Evolutionary conservation across 2,329 filamentous ascomycete genomes (phyloP), one percentile per base, ranked within the genome.

Genomic region (Juglanconis sp.): DNA sequence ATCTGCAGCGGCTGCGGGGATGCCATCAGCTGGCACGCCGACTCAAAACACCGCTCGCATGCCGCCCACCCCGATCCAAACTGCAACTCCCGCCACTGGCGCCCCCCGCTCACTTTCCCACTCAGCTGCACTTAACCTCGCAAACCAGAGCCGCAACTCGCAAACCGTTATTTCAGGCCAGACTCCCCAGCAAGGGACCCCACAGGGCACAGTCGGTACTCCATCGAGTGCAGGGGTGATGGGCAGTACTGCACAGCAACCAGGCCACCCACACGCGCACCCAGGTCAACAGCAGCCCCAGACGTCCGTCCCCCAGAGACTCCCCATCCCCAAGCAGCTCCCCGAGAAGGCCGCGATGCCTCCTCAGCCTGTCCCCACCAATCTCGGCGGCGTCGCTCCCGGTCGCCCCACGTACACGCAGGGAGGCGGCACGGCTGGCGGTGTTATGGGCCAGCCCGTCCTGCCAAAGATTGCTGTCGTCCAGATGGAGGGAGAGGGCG

Each of bases 401-500:
- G 71, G 84, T 76, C 87, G 95, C 7, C 95, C 95, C n/a, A 96
- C 94, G 0, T 84, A 95, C 69, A 87, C 87, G 17, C 89, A 89
- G 53, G 92, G 92, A 30, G 87, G 86, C 56, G 90, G 90, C 64
- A 87, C 87, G 6, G 83, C 89, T 1, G 89, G 89, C 56, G 92
- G 92, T 56, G 88, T 95, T 53, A 90, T 97, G 83, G 88, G 88
- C 55, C 92, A 96, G 69, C 93, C 95, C 0, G 91, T 91, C 2
- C 84, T 98, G 63, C 80, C 87, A 58, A 93, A 92, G 70, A 86
- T 91, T 49, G 91, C 92, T 0, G 86, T 87, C 0, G 96, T 91
- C 73, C 90, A 91, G 59, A 87, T 97, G 61, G 94, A 98, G 72
- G 91, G 91, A 35, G 93, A 96, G 71, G 92, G 92, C 32, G 92